phyloP scores from a whole-genome alignment of 1,139 yeast species.

The Spathaspora sp. region DNA sequence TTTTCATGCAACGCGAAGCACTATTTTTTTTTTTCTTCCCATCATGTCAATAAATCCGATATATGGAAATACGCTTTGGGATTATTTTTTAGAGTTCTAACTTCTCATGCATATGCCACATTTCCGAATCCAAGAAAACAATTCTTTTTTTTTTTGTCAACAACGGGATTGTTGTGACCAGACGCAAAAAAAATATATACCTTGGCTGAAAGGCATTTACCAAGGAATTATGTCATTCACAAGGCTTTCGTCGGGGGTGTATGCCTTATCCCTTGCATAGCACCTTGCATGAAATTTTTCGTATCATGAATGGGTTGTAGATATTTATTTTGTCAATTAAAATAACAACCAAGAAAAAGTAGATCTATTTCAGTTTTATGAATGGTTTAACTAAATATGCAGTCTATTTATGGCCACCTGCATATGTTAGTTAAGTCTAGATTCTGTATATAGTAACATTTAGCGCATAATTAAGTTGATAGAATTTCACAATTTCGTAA shows the following conservation, averaged over 20 bases:
- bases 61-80: not conserved
- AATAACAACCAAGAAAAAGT: not conserved
- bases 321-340: not conserved
- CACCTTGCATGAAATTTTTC: conserved; percentile 1
- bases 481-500: not conserved
- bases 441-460: not conserved
- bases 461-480: not conserved
- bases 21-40: not conserved
- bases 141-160: not conserved
- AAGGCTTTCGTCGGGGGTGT: not conserved
- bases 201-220: not conserved
- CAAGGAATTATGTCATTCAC: not conserved
- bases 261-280: not conserved
- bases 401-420: too few relatives aligned
- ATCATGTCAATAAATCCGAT: not conserved
- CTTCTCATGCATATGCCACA: conserved; percentile 1
- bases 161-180: not conserved
- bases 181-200: not conserved
- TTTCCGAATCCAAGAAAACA: not conserved
- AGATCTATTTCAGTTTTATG: not conserved
- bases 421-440: not conserved
- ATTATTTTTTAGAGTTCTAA: not conserved
- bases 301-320: not conserved
- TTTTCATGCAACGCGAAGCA: not conserved
- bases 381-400: too few relatives aligned